Conservation (phyloP, 305 asterid species). For the Coffea humblotiana region DNA sequence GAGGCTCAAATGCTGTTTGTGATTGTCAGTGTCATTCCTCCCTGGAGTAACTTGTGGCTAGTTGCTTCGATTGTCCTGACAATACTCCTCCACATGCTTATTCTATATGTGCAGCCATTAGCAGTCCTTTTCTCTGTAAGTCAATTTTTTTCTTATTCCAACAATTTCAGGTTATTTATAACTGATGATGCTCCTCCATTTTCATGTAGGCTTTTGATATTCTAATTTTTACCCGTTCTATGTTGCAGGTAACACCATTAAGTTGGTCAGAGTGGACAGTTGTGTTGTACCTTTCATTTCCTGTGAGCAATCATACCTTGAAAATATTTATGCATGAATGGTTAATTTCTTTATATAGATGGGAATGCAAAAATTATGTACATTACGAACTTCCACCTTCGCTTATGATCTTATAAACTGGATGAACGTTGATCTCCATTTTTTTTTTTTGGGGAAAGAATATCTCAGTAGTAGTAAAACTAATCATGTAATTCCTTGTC, state of each 20-base stretch:
- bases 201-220: not conserved
- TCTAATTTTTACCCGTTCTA: slow-evolving; percentile 12
- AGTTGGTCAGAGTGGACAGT: slow-evolving; percentile 93
- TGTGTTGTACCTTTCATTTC: slow-evolving; percentile 91
- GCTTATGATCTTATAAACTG: not conserved
- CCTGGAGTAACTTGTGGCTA: slow-evolving; percentile 99
- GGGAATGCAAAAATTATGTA: not conserved
- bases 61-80: slow-evolving; percentile 87
- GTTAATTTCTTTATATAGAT: not conserved
- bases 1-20: slow-evolving; percentile 10
- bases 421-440: not conserved
- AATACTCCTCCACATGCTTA: slow-evolving; percentile 83
- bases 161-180: slow-evolving; percentile 9
- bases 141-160: slow-evolving; percentile 26
- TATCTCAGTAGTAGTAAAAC: not conserved
- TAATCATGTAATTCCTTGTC: not conserved
- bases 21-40: slow-evolving; percentile 70
- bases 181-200: not conserved
- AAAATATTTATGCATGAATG: not conserved
- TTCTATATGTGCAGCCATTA: slow-evolving; percentile 80
- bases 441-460: too few species aligned
- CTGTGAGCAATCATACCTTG: slow-evolving; percentile 54
- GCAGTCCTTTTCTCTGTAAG: slow-evolving; percentile 90
- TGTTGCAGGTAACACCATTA: slow-evolving; percentile 77
- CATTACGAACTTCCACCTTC: not conserved